Conservation (phyloP, 768 basidiomycete species). For the Dendrothele bispora region DNA sequence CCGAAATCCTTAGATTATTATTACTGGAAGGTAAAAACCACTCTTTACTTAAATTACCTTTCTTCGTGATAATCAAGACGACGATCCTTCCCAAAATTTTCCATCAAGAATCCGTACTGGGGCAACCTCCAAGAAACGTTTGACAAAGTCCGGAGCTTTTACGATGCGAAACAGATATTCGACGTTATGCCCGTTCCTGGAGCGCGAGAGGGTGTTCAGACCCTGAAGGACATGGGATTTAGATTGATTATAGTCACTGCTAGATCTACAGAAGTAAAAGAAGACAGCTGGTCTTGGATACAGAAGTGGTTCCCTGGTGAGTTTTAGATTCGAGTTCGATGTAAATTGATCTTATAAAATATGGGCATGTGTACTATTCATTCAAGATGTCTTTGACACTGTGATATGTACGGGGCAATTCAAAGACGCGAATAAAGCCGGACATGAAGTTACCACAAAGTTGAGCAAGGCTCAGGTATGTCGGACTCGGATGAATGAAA, state of each 20-base stretch:
- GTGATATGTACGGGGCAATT: conserved; percentile 79
- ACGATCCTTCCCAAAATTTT: too few relatives aligned
- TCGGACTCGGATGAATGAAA: too few relatives aligned
- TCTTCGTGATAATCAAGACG: too few relatives aligned
- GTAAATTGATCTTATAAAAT: not conserved
- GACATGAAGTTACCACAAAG: conserved; percentile 46
- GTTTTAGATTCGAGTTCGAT: conserved; percentile 11
- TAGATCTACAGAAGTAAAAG: conserved; percentile 52
- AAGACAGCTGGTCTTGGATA: conserved; percentile 67
- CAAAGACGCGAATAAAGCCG: conserved; percentile 36
- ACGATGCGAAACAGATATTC: conserved; percentile 48
- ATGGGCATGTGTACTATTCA: not conserved
- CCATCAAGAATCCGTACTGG: conserved; percentile 55
- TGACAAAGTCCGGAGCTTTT: conserved; percentile 59
- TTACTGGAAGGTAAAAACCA: conserved; percentile 65
- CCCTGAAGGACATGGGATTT: conserved; percentile 63
- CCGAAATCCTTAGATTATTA: conserved; percentile 57
- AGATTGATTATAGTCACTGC: conserved; percentile 77
- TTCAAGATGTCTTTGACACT: conserved; percentile 49
- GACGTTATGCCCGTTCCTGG: conserved; percentile 56
- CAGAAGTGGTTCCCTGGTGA: conserved; percentile 62
- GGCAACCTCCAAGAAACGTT: conserved; percentile 58
- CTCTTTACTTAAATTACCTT: not conserved
- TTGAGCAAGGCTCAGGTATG: conserved; percentile 70
- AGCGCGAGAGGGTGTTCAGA: conserved; percentile 55